Evolutionary conservation across 208 protist genomes (phyloP).

Genomic region (Hexamita inflata): DNA sequence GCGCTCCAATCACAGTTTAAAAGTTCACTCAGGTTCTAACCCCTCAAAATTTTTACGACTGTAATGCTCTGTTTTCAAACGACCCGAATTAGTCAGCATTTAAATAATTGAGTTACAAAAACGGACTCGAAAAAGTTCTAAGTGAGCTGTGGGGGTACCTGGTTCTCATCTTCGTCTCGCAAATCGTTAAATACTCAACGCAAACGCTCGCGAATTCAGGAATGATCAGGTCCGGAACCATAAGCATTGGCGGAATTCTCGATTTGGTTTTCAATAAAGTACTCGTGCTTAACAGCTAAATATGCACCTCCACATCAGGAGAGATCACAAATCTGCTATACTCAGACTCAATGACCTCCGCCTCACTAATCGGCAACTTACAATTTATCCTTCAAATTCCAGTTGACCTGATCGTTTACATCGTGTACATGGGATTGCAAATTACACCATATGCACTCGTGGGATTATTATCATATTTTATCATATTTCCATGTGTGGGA

Average conservation of each 20-base stretch:
- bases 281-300: neutral
- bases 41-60: no score
- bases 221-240: neutral
- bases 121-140: no score
- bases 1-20: no score
- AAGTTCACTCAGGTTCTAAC: no score
- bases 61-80: no score
- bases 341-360: slow-evolving; percentile 29
- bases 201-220: neutral
- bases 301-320: slow-evolving; percentile 26
- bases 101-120: no score
- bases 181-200: neutral
- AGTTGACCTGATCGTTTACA: slow-evolving; percentile 41
- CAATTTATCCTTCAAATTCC: slow-evolving; percentile 42
- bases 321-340: slow-evolving; percentile 55
- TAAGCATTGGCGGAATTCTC: neutral
- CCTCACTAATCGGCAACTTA: slow-evolving; percentile 30
- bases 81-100: no score
- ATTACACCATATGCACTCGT: slow-evolving; percentile 43
- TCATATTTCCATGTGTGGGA: slow-evolving; percentile 44
- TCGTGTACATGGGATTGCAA: slow-evolving; percentile 42
- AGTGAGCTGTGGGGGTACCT: neutral
- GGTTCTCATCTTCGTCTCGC: neutral
- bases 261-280: neutral
- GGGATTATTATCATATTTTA: slow-evolving; percentile 46